phyloP scores from a whole-genome alignment of 208 protist species.

The Trypanosoma scelopori region DNA sequence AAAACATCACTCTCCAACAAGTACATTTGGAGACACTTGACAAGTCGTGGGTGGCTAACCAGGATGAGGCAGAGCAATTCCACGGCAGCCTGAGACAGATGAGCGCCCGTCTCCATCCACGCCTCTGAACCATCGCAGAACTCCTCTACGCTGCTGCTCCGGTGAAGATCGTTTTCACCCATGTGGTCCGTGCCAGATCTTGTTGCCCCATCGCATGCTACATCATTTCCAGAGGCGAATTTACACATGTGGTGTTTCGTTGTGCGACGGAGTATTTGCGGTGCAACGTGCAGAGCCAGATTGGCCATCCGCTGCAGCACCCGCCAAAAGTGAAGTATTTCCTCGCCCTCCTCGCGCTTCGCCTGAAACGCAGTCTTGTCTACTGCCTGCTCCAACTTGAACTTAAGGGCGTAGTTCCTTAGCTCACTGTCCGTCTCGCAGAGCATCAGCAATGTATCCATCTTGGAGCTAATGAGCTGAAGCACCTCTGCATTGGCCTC shows the following conservation, averaged over 20 bases:
- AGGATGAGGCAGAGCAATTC: constrained; percentile 66
- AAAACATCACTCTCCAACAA: constrained; percentile 52
- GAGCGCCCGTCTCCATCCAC: constrained; percentile 74
- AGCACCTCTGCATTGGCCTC: constrained; percentile 46
- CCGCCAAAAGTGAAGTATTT: constrained; percentile 55
- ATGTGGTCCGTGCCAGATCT: not conserved
- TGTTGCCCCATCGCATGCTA: not conserved
- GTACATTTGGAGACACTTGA: constrained; percentile 55
- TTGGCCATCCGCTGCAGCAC: constrained; percentile 73
- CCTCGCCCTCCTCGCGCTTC: constrained; percentile 38
- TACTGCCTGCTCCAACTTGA: constrained; percentile 80
- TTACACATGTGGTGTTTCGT: constrained; percentile 11
- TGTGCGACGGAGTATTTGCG: constrained; percentile 46
- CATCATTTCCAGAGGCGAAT: not conserved
- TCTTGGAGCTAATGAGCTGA: constrained; percentile 46
- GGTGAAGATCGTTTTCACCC: constrained; percentile 23
- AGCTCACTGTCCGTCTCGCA: constrained; percentile 61
- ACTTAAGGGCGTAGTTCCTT: constrained; percentile 60
- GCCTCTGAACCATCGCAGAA: constrained; percentile 64
- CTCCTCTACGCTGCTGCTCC: constrained; percentile 80
- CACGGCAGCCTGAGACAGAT: constrained; percentile 50
- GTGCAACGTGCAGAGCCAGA: constrained; percentile 53
- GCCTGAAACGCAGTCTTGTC: constrained; percentile 67
- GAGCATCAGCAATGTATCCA: constrained; percentile 65
- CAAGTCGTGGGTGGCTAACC: constrained; percentile 39